Evolutionary conservation across 805 yeast genomes (phyloP).

Genomic region (Maudiozyma pseudohumilis): DNA sequence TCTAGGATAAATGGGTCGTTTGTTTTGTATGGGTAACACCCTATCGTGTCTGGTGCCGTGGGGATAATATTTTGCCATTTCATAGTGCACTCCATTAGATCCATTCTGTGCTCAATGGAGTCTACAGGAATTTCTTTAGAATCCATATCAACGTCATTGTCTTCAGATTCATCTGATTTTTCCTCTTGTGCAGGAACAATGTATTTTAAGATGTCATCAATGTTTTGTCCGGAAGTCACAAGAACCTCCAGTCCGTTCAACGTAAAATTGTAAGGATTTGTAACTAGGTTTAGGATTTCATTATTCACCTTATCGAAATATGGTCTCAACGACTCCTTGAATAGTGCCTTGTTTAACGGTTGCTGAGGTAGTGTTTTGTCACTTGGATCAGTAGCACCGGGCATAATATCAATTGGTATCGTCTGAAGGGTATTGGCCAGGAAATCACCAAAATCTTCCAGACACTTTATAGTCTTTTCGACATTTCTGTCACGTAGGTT

Average conservation of each 20-base stretch:
- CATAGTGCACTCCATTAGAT: constrained; percentile 56
- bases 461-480: constrained; percentile 44
- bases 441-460: constrained; percentile 49
- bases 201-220: constrained; percentile 69
- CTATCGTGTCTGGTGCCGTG: constrained; percentile 91
- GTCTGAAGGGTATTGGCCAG: constrained; percentile 46
- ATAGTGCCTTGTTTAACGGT: constrained; percentile 71
- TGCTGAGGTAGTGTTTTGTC: constrained; percentile 82
- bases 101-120: constrained; percentile 31
- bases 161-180: constrained; percentile 17
- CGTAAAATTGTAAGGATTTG: constrained; percentile 72
- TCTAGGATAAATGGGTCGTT: constrained; percentile 73
- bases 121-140: constrained; percentile 4
- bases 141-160: constrained; percentile 4
- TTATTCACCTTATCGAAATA: constrained; percentile 34
- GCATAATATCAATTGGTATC: constrained; percentile 67
- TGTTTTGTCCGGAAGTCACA: constrained; percentile 79
- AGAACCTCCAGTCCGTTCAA: constrained; percentile 47
- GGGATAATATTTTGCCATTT: constrained; percentile 85
- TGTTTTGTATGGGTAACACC: constrained; percentile 74
- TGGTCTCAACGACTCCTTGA: constrained; percentile 35
- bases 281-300: constrained; percentile 32
- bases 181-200: constrained; percentile 34
- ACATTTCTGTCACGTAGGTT: constrained; percentile 34
- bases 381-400: constrained; percentile 83